Percentiles rank a stretch among this genome's conserved stretches.
phyloP scores from a whole-genome alignment of 2,329 filamentous ascomycete species.

The Leptographium galeiforme region DNA sequence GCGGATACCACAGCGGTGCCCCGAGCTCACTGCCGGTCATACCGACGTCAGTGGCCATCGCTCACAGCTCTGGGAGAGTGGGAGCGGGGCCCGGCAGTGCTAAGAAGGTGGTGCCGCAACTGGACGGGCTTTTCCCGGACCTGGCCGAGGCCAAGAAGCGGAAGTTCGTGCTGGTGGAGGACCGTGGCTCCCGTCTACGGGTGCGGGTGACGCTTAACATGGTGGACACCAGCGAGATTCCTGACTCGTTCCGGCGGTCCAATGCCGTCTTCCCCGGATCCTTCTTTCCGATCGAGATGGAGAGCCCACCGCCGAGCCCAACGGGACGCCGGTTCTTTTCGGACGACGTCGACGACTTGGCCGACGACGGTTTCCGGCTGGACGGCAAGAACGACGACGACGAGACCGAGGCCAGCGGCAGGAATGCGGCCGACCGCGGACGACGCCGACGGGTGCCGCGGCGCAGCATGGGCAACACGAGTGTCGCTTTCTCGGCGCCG shows the following conservation, averaged over 20 bases:
- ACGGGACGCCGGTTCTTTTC: constrained; percentile 64
- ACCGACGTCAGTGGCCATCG: constrained; percentile 49
- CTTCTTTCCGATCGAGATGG: constrained; percentile 90
- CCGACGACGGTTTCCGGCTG: constrained; percentile 25
- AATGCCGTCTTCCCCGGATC: constrained; percentile 84
- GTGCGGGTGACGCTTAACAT: constrained; percentile 88
- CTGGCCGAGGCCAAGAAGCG: constrained; percentile 82
- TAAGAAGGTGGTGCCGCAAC: constrained; percentile 39
- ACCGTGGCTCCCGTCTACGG: constrained; percentile 69
- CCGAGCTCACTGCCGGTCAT: constrained; percentile 25
- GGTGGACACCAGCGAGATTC: constrained; percentile 90
- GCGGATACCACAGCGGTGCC: constrained; percentile 46
- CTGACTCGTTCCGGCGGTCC: constrained; percentile 82
- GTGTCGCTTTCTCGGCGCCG: constrained; percentile 40
- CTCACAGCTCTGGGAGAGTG: constrained; percentile 33
- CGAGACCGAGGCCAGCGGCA: constrained; percentile 33
- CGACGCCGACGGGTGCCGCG: constrained; percentile 8
- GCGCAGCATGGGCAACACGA: constrained; percentile 14
- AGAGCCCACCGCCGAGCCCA: constrained; percentile 64
- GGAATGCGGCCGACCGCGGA: not conserved
- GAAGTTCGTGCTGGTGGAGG: constrained; percentile 94
- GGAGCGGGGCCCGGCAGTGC: constrained; percentile 19
- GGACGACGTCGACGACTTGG: constrained; percentile 48
- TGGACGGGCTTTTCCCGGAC: constrained; percentile 69
- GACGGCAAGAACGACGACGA: constrained; percentile 11